A percentile compares a stretch with the other conserved stretches of the same genome.
Evolutionary conservation across 164 flowering plant genomes (phyloP).

Genomic region (Magnolia kwangsiensis): DNA sequence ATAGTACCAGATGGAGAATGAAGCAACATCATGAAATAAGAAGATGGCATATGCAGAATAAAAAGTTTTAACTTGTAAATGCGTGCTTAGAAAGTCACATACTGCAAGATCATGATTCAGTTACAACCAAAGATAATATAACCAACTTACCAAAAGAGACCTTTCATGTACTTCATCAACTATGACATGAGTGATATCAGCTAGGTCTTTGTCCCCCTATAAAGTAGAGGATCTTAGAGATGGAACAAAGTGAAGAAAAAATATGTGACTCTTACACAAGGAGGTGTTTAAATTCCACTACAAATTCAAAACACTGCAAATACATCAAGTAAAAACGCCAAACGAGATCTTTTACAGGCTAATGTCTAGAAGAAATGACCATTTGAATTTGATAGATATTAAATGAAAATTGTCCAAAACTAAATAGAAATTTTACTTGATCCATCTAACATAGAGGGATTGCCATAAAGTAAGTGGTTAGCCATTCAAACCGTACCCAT

Average conservation of each 20-base stretch:
- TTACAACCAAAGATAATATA: neutral
- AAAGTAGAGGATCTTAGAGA: slow-evolving; percentile 7
- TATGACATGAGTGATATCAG: slow-evolving; percentile 66
- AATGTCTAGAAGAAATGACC: too few relatives aligned
- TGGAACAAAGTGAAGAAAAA: neutral
- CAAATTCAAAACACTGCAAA: too few relatives aligned
- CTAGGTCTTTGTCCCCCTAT: slow-evolving; percentile 66
- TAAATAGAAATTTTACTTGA: too few relatives aligned
- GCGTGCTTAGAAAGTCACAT: neutral
- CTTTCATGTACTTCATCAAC: slow-evolving; percentile 97
- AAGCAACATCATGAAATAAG: neutral
- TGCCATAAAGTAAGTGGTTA: too few relatives aligned
- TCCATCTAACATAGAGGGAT: too few relatives aligned
- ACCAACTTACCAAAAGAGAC: slow-evolving; percentile 68
- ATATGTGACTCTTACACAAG: neutral
- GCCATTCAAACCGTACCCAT: too few relatives aligned
- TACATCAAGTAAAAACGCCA: too few relatives aligned
- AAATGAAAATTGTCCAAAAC: too few relatives aligned
- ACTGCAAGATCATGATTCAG: neutral
- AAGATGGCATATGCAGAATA: neutral
- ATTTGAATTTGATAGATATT: too few relatives aligned
- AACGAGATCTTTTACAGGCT: too few relatives aligned
- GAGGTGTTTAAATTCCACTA: too few relatives aligned
- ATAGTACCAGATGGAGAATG: too few relatives aligned
- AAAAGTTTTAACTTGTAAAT: neutral